Base-by-base conservation (phyloP, 2,329 filamentous ascomycete species). In the Lachnellula suecica region DNA sequence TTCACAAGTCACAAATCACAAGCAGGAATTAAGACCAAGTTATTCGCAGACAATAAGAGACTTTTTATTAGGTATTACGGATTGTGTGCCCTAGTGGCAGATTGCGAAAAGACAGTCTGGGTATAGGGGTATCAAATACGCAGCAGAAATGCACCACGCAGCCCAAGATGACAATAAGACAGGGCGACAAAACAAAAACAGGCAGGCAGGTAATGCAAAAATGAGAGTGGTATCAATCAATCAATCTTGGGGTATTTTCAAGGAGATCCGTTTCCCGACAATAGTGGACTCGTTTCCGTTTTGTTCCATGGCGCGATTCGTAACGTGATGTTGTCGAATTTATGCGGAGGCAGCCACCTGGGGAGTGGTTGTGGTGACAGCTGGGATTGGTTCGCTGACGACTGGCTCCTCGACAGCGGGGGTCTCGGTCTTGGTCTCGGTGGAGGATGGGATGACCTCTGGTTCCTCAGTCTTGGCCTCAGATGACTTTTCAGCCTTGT, bases 401-500 rank as follows among this genome's bases (percentile, higher is more conserved):
- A 52, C 56, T 44, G 64, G 59, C 40, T 61, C 58, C 44, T 67
- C 63, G 22, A 64, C 63, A 52, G 65, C 61, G 34, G 68, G 59
- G n/a, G n/a, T n/a, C n/a, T n/a, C n/a, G n/a, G n/a, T n/a, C n/a
- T n/a, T n/a, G n/a, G n/a, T n/a, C 51, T 70, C 66, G 24, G 60
- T 49, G 22, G 58, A 53, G 37, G 65, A 62, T 46, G 68, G 51
- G 37, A 53, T 24, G 54, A 52, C 17, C 37, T 61, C 61, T 34
- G 63, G 53, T 43, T 70, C 65, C 37, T 70, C 66, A 54, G 72
- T 72, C 49, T 78, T 75, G 55, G 74, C 75, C 56, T 67, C 63
- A n/a, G 69, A 64, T 68, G 59, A 62, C 68, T 66, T 74, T 74
- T 72, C 80, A 68, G 40, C 74, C 57, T 72, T 69, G 62, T 72